A percentile compares a stretch with the other conserved stretches of the same genome.
These are phyloP conservation scores for Pleurotus salmoneostramineus DNA, from an alignment of 768 basidiomycete genomes.

Conservation along the genomic window DNA sequence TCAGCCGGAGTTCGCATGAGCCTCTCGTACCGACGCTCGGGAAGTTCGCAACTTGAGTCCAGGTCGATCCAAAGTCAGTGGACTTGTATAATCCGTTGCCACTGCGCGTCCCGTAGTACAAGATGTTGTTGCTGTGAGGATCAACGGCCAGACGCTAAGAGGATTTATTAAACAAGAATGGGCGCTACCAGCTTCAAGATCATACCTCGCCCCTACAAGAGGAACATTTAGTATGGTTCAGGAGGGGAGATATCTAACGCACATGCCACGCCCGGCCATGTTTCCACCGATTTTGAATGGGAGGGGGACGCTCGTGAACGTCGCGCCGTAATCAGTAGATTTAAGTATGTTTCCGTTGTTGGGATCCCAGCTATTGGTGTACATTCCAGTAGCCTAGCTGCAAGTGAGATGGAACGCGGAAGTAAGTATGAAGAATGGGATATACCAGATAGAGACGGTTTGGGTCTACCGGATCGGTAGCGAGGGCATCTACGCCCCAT, in stretches of 20 bases:
- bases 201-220: slow-evolving; percentile 42
- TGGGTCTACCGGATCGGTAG: slow-evolving; percentile 56
- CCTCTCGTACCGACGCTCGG: slow-evolving; percentile 26
- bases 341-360: slow-evolving; percentile 61
- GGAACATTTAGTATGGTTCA: slow-evolving; percentile 4
- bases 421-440: neutral
- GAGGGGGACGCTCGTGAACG: slow-evolving; percentile 45
- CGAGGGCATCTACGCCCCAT: slow-evolving; percentile 59
- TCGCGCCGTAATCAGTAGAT: slow-evolving; percentile 52
- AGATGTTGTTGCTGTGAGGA: slow-evolving; percentile 55
- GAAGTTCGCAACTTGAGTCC: slow-evolving; percentile 58
- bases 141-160: slow-evolving; percentile 55
- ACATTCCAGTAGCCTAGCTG: slow-evolving; percentile 51
- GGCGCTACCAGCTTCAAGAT: neutral
- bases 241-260: slow-evolving; percentile 12
- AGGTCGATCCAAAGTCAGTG: slow-evolving; percentile 51
- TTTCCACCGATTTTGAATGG: slow-evolving; percentile 69
- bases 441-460: slow-evolving; percentile 49
- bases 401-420: neutral
- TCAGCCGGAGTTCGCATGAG: too few species aligned
- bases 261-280: slow-evolving; percentile 67
- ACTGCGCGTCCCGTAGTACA: slow-evolving; percentile 61
- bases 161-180: neutral
- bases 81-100: slow-evolving; percentile 69
- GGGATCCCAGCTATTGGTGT: slow-evolving; percentile 59